Evolutionary conservation across 768 basidiomycete genomes (phyloP), one percentile per base, ranked within the genome.

Genomic region (Pleurotus sapidus): DNA sequence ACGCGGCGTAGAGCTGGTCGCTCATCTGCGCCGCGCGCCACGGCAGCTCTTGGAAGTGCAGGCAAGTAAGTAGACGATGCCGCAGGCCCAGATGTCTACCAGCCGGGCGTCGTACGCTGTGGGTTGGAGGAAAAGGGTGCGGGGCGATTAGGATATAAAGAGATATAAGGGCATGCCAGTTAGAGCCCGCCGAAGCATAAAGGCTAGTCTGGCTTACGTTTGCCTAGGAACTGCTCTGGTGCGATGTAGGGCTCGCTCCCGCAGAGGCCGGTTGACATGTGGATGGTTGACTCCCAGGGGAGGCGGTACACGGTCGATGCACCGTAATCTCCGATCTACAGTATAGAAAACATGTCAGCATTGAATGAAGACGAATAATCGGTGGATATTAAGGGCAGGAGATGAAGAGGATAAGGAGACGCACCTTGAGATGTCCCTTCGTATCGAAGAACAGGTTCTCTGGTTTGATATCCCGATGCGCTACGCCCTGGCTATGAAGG

Each of bases 161-260:
- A 53, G 43, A 45, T 45, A 45, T n/a, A 45, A 45, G n/a, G 42
- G 42, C 42, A 46, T 57, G 49, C 63, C 56, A 61, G 71, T 76
- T 65, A 80, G 71, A 68, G 71, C 75, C 70, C 68, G 70, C 60
- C 63, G 62, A 60, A 63, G 60, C 61, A 64, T 51, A 66, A 66
- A 64, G 57, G 68, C 67, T 64, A 65, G 59, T 59, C 59, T 62
- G 62, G 80, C 94, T 85, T 80, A 96, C 96, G 94, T 87, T 97
- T 95, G 67, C 89, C 87, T 64, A 94, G 75, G 67, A 98, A 99
- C 73, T 97, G 93, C 71, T 99, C 96, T 25, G 97, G 97, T 7
- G 96, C 96, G 66, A 99, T 99, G 74, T 99, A 99, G 1, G 96
- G 96, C 69, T 99, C 96, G 65, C 92, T 95, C 23, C 96, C 96